These are phyloP conservation scores for Nitzschia sp. DNA, from an alignment of 108 stramenopile species.

Conservation along the genomic window DNA sequence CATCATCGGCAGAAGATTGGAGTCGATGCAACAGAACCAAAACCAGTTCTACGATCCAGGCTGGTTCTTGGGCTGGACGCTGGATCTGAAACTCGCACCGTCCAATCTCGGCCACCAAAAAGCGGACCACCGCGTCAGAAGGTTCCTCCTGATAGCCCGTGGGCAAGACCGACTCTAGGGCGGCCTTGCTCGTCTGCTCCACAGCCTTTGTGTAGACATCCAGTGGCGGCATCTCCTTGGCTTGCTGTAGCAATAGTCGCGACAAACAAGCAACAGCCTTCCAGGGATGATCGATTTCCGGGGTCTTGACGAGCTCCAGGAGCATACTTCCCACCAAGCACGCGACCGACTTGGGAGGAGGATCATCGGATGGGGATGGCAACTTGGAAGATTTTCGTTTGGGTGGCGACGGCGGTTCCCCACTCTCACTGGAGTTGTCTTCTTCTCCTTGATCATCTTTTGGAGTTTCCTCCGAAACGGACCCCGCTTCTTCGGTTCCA, in stretches of 20 bases:
- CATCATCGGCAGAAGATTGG: not conserved
- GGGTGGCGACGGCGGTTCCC: not conserved
- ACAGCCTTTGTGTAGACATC: slow-evolving; percentile 11
- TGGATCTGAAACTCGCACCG: slow-evolving; percentile 12
- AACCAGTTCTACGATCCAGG: slow-evolving; percentile 10
- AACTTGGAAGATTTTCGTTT: not conserved
- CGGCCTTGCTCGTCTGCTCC: not conserved
- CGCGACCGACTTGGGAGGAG: slow-evolving; percentile 4
- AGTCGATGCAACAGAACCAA: slow-evolving; percentile 20
- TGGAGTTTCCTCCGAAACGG: not conserved
- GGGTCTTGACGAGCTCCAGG: slow-evolving; percentile 9
- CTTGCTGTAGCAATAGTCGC: slow-evolving; percentile 14
- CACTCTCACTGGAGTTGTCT: not conserved
- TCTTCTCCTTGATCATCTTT: not conserved
- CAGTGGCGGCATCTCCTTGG: slow-evolving; percentile 1
- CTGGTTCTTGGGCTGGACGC: not conserved
- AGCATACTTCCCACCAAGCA: slow-evolving; percentile 15
- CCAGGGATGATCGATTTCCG: slow-evolving; percentile 21
- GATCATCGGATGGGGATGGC: no score
- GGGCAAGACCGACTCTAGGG: slow-evolving; percentile 11
- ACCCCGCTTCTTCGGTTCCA: not conserved
- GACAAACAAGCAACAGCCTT: slow-evolving; percentile 24
- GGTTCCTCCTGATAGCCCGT: slow-evolving; percentile 3
- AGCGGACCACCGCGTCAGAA: not conserved
- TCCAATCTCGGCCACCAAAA: slow-evolving; percentile 17